Percentiles rank a stretch among this genome's conserved stretches.
Evolutionary conservation across 176 grass and related monocot species (phyloP).

Genomic region (Carex scoparia): DNA sequence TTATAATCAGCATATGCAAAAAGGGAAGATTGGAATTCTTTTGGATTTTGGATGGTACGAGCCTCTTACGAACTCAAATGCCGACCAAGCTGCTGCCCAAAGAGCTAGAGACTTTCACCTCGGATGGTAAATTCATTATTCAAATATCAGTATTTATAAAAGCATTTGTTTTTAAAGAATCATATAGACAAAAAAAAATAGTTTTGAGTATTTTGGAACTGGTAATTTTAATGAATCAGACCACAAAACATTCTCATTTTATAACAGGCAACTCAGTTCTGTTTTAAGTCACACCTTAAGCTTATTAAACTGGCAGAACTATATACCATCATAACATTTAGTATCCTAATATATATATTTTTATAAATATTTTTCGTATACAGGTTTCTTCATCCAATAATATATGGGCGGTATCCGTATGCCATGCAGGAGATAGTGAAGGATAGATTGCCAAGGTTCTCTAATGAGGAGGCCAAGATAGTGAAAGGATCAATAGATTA

Average conservation of each 20-base stretch:
- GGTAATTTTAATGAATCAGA: not conserved
- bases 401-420: slow-evolving; percentile 71
- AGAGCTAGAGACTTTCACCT: slow-evolving; percentile 88
- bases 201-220: not conserved
- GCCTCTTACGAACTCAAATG: slow-evolving; percentile 51
- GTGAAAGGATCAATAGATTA: slow-evolving; percentile 74
- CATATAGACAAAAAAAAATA: not conserved
- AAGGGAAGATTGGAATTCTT: slow-evolving; percentile 81
- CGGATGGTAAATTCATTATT: slow-evolving; percentile 55
- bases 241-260: not conserved
- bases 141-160: not conserved
- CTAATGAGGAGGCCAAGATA: slow-evolving; percentile 46
- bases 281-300: too few species aligned
- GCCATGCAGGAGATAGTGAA: slow-evolving; percentile 53
- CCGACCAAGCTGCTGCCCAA: slow-evolving; percentile 63
- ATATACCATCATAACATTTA: too few species aligned
- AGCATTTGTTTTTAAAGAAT: not conserved
- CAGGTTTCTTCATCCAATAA: slow-evolving; percentile 88
- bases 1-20: slow-evolving; percentile 47
- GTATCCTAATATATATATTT: not conserved
- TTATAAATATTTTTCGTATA: not conserved
- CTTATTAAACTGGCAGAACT: too few species aligned
- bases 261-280: too few species aligned
- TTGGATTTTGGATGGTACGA: slow-evolving; percentile 92
- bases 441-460: slow-evolving; percentile 64